Evolutionary conservation across 805 yeast genomes (phyloP).

Genomic region (Komagataella ulmi): DNA sequence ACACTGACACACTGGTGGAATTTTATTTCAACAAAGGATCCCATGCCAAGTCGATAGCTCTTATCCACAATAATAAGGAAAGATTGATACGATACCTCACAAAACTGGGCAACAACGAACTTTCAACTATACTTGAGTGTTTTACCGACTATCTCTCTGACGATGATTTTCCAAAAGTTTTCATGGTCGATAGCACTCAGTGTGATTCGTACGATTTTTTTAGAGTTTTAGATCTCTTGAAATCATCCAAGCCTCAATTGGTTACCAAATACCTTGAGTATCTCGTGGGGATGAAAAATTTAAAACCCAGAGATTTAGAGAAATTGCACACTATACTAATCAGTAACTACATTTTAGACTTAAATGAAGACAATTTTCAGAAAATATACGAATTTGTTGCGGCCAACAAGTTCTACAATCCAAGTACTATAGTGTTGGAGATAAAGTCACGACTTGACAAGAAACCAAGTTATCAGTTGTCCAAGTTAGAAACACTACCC

Average conservation of each 20-base stretch:
- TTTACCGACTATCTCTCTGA: neutral
- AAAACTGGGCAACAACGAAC: conserved; percentile 7
- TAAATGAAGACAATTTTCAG: neutral
- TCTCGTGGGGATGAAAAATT: neutral
- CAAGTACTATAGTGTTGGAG: neutral
- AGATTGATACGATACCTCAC: conserved; percentile 10
- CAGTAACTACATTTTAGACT: neutral
- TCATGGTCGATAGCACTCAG: neutral
- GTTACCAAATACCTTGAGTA: neutral
- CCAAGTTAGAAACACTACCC: neutral
- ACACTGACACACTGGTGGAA: conserved; percentile 47
- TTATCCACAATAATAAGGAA: conserved; percentile 28
- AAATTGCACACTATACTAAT: neutral
- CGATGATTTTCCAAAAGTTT: neutral
- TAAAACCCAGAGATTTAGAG: neutral
- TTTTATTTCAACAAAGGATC: conserved; percentile 52
- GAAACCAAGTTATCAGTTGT: neutral
- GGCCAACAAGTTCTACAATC: neutral
- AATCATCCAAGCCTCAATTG: neutral
- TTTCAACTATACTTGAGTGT: neutral
- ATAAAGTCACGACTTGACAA: neutral
- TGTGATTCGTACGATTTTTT: neutral
- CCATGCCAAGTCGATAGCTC: conserved; percentile 55
- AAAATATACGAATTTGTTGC: neutral
- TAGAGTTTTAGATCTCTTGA: neutral